Evolutionary conservation across 495 filamentous ascomycete species (phyloP), one percentile per base, ranked within the genome.

Genomic region (Neurospora africana): DNA sequence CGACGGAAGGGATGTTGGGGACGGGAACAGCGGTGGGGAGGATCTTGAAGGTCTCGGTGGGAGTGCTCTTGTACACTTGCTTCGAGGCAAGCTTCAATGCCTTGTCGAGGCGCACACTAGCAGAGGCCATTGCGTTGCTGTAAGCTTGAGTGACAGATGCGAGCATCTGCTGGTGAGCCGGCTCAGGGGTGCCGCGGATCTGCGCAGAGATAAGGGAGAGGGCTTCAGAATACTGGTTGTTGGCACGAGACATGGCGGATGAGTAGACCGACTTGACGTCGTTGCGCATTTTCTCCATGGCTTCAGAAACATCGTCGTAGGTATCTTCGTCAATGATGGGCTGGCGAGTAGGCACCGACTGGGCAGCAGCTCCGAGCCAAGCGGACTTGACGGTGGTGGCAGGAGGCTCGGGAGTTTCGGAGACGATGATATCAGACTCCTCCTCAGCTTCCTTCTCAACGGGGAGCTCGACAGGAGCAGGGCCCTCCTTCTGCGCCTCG

Each of bases 101-200:
- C 2, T 81, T 80, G 38, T 89, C 81, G 10, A 90, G 79, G 53
- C 85, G 84, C 4, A 86, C 83, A 74, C 85, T 90, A 10, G 90
- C 91, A 17, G 88, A 86, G 2, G 84, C 84, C 69, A 91, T 76
- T 5, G 91, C 88, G 33, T 86, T 86, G 37, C 90, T 91, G 78
- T 93, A 93, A 9, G 87, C 91, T 11, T 83, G 84, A 33, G 91
- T 89, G 41, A 92, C 86, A 0, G 90, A 91, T 27, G 89, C 84
- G 3, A 92, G 81, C 81, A 92, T 84, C 70, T 89, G 80, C 53
- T 84, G 79, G 72, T 92, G 88, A 17, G 88, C 86, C 44, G 90
- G 88, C 69, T 85, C 80, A 23, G 88, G 88, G 23, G 87, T 87
- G 36, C 91, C 90, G n/a, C 87, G 85, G 67, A 93, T 84, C 75